Evolutionary conservation across 345 rosid genomes (phyloP), one percentile per base, ranked within the genome.

Genomic region (Aegle marmelos): DNA sequence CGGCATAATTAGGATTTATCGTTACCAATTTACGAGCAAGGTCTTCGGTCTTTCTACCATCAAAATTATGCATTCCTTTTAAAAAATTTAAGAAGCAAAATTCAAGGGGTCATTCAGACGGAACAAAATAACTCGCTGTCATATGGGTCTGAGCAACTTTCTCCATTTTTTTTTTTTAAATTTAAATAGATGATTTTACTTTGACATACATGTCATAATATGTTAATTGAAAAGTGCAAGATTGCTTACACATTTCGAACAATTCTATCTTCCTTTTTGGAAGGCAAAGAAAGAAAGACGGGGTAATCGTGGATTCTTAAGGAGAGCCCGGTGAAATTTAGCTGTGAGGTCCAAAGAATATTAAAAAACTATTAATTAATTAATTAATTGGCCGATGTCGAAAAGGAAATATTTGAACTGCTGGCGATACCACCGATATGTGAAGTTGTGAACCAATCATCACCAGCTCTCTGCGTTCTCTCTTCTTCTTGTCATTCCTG

Each of bases 381-480:
- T 62, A 14, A 31, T 27, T 0, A 17, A 13, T n/a, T 0, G 14
- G 58, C 74, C 79, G 50, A 10, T 45, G 16, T 45, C 50, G 41
- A 58, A 56, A 71, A 50, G 16, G 36, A 61, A 60, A 59, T 63
- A 36, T 54, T 27, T 27, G 72, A 41, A 58, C 79, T 78, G 73
- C 54, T 45, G 74, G 79, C 88, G 85, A 79, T 81, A n/a, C 62
- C 24, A 78, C 75, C 80, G 72, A 82, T 75, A 80, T 53, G 22
- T 53, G 57, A 17, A 53, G 57, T 53, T 53, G 57, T 45, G 37
- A 79, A 41, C 83, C 89, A 87, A 70, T 24, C 76, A 41, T 45
- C 68, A 59, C 27, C 27, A 39, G 54, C 65, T 39, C 71, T 2
- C 7, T 74, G 9, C 5, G 64, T 59, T 24, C 77, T 60, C 65